A percentile compares a stretch with the other conserved stretches of the same genome.
phyloP scores from a whole-genome alignment of 345 rosid genomes.

The Linum usitatissimum region DNA sequence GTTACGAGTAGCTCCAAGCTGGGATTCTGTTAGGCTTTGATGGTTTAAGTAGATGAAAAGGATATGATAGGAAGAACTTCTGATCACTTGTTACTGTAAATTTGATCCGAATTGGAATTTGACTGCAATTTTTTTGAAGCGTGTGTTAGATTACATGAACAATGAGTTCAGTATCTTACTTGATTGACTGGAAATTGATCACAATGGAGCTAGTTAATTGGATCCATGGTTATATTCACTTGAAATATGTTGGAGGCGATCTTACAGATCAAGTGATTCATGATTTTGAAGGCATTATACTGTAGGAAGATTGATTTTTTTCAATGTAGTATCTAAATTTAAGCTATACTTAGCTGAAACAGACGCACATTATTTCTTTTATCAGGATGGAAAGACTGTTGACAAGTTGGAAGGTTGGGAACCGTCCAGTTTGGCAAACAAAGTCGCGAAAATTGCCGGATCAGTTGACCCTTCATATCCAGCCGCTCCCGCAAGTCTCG shows the following conservation, averaged over 20 bases:
- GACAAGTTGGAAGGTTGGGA: slow-evolving; percentile 94
- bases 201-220: neutral
- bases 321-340: neutral
- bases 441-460: slow-evolving; percentile 68
- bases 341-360: neutral
- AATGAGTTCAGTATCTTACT: too few relatives aligned
- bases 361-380: too few relatives aligned
- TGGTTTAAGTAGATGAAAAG: neutral
- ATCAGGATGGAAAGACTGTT: slow-evolving; percentile 65
- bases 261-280: neutral
- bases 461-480: slow-evolving; percentile 51
- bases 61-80: neutral
- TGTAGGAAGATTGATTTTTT: neutral
- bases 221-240: neutral
- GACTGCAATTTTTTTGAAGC: too few relatives aligned
- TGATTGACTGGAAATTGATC: too few relatives aligned
- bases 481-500: slow-evolving; percentile 98
- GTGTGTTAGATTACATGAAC: too few relatives aligned
- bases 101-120: too few relatives aligned
- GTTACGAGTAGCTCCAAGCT: too few relatives aligned
- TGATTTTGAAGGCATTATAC: neutral
- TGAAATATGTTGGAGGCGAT: neutral
- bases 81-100: neutral
- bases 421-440: slow-evolving; percentile 92
- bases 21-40: too few relatives aligned